Evolutionary conservation across 2,329 filamentous ascomycete species (phyloP).

Genomic region (Xylaria sp.): DNA sequence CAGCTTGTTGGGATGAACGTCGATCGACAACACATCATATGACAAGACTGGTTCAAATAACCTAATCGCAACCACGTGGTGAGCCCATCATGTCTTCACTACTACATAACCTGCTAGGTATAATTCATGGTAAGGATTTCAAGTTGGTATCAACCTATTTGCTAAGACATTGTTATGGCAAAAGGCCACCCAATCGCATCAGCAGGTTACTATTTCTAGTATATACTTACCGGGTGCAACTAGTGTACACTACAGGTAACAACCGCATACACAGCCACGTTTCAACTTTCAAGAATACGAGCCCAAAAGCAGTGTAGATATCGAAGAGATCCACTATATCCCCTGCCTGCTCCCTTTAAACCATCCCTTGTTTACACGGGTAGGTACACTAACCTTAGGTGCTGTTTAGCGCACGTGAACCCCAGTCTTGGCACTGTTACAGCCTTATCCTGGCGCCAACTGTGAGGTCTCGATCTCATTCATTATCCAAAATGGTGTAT

Average conservation of each 20-base stretch:
- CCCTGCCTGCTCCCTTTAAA: constrained; percentile 12
- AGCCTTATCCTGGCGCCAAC: constrained; percentile 13
- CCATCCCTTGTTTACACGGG: neutral
- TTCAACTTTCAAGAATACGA: constrained; percentile 27
- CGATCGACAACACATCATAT: neutral
- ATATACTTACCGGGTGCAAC: neutral
- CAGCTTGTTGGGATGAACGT: no score
- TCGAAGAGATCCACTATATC: neutral
- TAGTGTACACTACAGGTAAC: no score
- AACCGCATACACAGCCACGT: constrained; percentile 20
- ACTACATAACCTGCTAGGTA: no score
- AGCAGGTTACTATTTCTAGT: constrained; percentile 12
- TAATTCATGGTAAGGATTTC: no score
- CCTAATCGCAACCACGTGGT: constrained; percentile 28
- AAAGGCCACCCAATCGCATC: neutral
- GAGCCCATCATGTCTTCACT: neutral
- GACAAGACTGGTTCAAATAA: neutral
- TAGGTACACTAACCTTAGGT: neutral
- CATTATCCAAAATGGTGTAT: constrained; percentile 3
- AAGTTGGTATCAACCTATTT: neutral
- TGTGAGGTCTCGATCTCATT: constrained; percentile 8
- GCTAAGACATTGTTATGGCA: neutral
- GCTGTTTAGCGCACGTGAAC: constrained; percentile 5
- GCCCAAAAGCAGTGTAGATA: neutral
- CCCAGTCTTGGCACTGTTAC: constrained; percentile 36